Base-by-base conservation (phyloP, 2,329 filamentous ascomycete species). In the Verruconis gallopava region DNA sequence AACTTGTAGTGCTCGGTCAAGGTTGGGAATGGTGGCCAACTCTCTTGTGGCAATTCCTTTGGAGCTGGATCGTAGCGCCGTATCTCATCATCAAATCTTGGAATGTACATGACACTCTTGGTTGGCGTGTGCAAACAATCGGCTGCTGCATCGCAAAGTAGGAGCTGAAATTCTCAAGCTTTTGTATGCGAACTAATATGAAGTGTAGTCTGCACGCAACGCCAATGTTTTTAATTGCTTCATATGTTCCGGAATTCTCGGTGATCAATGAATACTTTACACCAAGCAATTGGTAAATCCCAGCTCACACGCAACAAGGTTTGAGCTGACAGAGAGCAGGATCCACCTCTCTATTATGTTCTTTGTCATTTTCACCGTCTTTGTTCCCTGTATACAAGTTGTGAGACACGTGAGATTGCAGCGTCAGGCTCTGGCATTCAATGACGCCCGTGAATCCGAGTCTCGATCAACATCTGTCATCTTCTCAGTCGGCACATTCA, bases 21-120 rank as follows among this genome's bases (percentile, higher is more conserved):
- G 56, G 56, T 3, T 59, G 56, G 56, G 56, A 59, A 32, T 59
- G 25, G 25, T 59, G 56, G 56, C 46, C 55, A 3, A 55, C 55
- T 0, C 54, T 59, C 11, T 51, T 57, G 2, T 59, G 56, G 56
- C 56, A 59, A 32, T 51, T 59, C 15, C 55, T 57, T 47, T 59
- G 56, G 56, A 49, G 54, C 2, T 59, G 56, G 56, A 42, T 59
- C 3, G 57, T 58, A 36, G 56, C 56, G 5, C 56, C 56, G 2
- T 58, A 55, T 43, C 48, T 55, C 40, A 48, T 59, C 6, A 58
- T 55, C 52, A 57, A 55, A 44, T 55, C 54, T 33, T 52, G 56
- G 4, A 50, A 51, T 6, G 52, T 59, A 4, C 50, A 51, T 22
- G 56, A 59, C 45, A 55, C 57, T 1, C 53, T 58, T 28, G 50